Conservation (phyloP, 441 rosid genomes). For the Bruguiera hainesii region DNA sequence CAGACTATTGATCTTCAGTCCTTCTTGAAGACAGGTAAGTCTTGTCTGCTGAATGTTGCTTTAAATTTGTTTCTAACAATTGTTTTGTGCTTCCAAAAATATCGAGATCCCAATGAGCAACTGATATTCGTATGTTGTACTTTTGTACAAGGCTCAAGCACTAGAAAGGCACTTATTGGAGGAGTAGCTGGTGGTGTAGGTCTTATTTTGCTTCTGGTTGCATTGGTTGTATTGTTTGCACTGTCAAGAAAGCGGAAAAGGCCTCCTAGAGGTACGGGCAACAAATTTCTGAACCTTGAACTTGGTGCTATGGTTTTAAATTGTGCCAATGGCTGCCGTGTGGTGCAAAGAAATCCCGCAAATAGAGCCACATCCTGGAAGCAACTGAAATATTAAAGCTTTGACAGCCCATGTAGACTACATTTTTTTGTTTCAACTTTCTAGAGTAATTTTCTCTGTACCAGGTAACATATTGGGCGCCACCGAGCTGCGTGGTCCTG, state of each 20-base stretch:
- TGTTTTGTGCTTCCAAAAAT: not conserved
- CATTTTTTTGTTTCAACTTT: not conserved
- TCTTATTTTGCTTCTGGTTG: slow-evolving; percentile 23
- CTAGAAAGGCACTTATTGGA: slow-evolving; percentile 32
- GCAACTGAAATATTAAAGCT: too few relatives aligned
- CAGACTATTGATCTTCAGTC: slow-evolving; percentile 30
- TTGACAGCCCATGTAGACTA: too few relatives aligned
- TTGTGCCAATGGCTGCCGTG: too few relatives aligned
- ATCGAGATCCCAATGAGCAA: not conserved
- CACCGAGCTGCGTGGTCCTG: slow-evolving; percentile 43
- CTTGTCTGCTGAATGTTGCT: not conserved
- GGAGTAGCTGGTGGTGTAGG: slow-evolving; percentile 37
- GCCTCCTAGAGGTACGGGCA: slow-evolving; percentile 28
- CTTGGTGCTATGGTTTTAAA: too few relatives aligned
- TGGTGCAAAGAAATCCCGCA: too few relatives aligned
- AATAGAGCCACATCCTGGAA: too few relatives aligned
- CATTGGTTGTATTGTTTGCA: slow-evolving; percentile 29
- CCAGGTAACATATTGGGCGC: slow-evolving; percentile 36
- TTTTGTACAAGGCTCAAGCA: slow-evolving; percentile 20
- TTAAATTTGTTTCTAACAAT: not conserved
- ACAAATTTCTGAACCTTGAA: not conserved
- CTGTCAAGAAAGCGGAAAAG: slow-evolving; percentile 22
- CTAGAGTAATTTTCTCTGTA: not conserved
- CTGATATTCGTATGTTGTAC: not conserved
- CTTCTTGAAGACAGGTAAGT: slow-evolving; percentile 23